These are phyloP conservation scores for Entomophthora muscae DNA, from an alignment of 371 early-diverging fungal genomes.

Conservation along the genomic window DNA sequence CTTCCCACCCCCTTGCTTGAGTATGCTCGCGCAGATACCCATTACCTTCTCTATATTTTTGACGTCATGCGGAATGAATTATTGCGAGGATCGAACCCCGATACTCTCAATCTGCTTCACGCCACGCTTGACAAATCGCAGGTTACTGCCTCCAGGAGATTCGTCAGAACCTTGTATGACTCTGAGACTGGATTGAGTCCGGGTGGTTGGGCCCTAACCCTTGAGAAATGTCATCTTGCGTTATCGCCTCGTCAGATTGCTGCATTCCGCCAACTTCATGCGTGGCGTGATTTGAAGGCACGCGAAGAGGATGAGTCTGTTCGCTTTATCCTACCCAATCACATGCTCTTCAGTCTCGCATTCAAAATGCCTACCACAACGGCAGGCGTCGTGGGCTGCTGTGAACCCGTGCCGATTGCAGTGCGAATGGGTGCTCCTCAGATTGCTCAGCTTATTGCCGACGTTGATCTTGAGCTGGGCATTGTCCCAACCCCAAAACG, in stretches of 20 bases:
- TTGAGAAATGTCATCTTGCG: conserved; percentile 40
- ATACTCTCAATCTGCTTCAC: conserved; percentile 41
- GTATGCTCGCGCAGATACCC: conserved; percentile 92
- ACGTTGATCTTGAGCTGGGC: background rate
- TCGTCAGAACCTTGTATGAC: conserved; percentile 70
- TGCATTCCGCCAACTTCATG: conserved; percentile 71
- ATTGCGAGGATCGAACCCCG: conserved; percentile 25
- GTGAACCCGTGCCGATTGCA: conserved; percentile 65
- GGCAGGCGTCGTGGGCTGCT: conserved; percentile 51
- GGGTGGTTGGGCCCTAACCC: conserved; percentile 53
- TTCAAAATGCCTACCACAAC: conserved; percentile 58
- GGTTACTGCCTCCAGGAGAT: conserved; percentile 36
- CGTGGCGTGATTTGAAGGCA: conserved; percentile 81
- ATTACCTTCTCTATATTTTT: conserved; percentile 84
- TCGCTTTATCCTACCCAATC: conserved; percentile 77
- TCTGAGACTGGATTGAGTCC: conserved; percentile 44
- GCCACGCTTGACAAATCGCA: conserved; percentile 47
- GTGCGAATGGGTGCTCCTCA: conserved; percentile 69
- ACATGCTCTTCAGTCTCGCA: conserved; percentile 63
- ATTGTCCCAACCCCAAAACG: background rate
- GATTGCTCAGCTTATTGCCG: conserved; percentile 21
- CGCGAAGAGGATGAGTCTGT: conserved; percentile 81
- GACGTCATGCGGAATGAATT: conserved; percentile 79
- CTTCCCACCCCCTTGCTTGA: conserved; percentile 74
- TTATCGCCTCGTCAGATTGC: conserved; percentile 33